Base-by-base conservation (phyloP, 768 basidiomycete genomes). In the Tremella mesenterica region DNA sequence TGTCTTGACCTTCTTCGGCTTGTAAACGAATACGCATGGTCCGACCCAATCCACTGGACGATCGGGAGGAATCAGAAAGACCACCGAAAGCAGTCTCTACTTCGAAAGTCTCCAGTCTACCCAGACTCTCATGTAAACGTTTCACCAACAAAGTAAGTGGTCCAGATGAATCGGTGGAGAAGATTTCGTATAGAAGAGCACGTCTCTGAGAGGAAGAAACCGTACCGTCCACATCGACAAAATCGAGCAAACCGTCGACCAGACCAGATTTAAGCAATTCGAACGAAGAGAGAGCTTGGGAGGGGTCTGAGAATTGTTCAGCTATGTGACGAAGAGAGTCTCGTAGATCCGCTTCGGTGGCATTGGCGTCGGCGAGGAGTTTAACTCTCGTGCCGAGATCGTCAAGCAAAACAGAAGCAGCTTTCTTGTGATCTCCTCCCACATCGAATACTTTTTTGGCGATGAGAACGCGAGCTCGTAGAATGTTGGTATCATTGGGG, bases 231-330 rank as follows among this genome's bases (percentile, higher is more conserved):
- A 85, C 83, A 3, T 85, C 86, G 4, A 88, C 82, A 72, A 89
- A 89, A 50, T 81, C 81, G 49, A 97, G 77, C 50, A 97, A 70
- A 12, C 83, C 84, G 61, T 92, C 90, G 1, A 96, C 85, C 4
- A 95, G 80, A 2, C 93, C 95, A 65, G 89, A 93, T 69, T 96
- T 86, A 52, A 96, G 75, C 44, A 97, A 74, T 75, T 99, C 95
- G 60, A 97, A 99, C 73, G 91, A 95, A 1, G 91, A 96, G 4
- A 97, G 82, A 8, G 89, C 68, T 50, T 70, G 63, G n/a, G 61
- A 64, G 50, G 57, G 58, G 12, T 83, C 83, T 1, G 83, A 75
- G 68, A 99, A 92, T 36, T 90, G 78, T 29, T 80, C 80, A 1
- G 87, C 87, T n/a, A 99, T 76, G 59, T 85, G 83, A 56, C 78